Evolutionary conservation across 2,329 filamentous ascomycete species (phyloP).

Genomic region (Penicillium sp.): DNA sequence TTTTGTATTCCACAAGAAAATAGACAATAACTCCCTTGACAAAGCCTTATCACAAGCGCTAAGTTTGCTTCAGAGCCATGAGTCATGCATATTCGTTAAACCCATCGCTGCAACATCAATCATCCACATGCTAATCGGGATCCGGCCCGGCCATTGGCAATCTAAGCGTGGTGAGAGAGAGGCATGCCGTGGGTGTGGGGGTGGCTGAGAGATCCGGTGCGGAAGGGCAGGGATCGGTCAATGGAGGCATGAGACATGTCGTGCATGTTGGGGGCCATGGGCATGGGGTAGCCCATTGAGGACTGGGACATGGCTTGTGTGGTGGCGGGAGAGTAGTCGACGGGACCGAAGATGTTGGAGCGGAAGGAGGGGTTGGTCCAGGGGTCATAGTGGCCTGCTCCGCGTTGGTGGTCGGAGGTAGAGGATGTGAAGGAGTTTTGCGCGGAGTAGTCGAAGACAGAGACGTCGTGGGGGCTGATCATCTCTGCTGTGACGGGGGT

Average conservation of each 20-base stretch:
- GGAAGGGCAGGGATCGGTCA: conserved; percentile 28
- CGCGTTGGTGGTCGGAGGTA: conserved; percentile 25
- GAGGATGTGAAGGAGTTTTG: conserved; percentile 27
- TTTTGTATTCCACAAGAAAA: conserved; percentile 27
- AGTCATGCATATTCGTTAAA: conserved; percentile 30
- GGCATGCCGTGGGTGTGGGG: conserved; percentile 30
- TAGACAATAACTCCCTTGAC: conserved; percentile 17
- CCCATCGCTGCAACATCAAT: not conserved
- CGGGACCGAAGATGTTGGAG: conserved; percentile 35
- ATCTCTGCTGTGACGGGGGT: conserved; percentile 28
- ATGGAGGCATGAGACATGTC: conserved; percentile 28
- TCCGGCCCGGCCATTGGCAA: conserved; percentile 15
- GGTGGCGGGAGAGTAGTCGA: conserved; percentile 29
- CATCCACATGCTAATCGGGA: conserved; percentile 13
- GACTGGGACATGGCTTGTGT: conserved; percentile 28
- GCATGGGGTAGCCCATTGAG: conserved; percentile 32
- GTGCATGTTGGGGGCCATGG: conserved; percentile 29
- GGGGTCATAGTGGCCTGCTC: conserved; percentile 26
- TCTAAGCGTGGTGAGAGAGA: conserved; percentile 21
- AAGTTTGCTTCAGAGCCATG: conserved; percentile 26
- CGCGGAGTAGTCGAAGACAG: conserved; percentile 35
- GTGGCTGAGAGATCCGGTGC: conserved; percentile 35
- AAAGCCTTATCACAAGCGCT: conserved; percentile 18
- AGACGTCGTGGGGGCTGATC: conserved; percentile 33
- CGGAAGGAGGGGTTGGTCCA: conserved; percentile 36